Base-by-base conservation (phyloP, 2,329 filamentous ascomycete genomes). In the Botrytis hyacinthi region DNA sequence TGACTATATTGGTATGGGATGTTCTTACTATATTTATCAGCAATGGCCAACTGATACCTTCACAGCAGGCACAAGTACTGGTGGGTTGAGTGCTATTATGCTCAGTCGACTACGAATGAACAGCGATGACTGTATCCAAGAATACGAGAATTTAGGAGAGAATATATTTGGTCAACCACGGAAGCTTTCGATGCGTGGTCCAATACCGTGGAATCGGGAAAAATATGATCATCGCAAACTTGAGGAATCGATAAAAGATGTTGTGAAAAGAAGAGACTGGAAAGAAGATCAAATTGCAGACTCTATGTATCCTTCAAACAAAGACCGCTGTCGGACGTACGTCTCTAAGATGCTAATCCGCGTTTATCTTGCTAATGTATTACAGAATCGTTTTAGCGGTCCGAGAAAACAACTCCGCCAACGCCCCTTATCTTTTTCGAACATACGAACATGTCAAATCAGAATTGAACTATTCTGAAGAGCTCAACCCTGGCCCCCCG, bases 51-150 rank as follows among this genome's bases (percentile, higher is more conserved):
- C 46, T 67, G 18, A 67, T 16, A 14, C 12, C 10, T n/a, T 40
- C 8, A 29, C 26, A 67, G 46, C 65, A 20, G 65, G 65, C n/a
- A 54, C 65, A 40, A 67, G 65, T 35, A 67, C 46, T 10, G 65
- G 65, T 29, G 65, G 68, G 6, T 60, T 73, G 6, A 73, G 63
- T 66, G 72, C 72, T 35, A 72, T 73, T 35, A 73, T 73, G 72
- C 29, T 73, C n/a, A 60, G 68, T 26, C 57, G 68, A 37, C 59
- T 73, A 35, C 46, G 72, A 60, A 73, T 72, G 72, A 60, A n/a
- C 29, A 51, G 48, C 26, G 72, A 73, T 29, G 72, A 73, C 20
- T 73, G 72, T 40, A 46, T 73, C 32, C 61, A 44, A 51, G 67
- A 54, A 46, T 73, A 72, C 63, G 54, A 70, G 12, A 42, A 60